Conservation (phyloP, 2,329 filamentous ascomycete species). For the Neophaeococcomyces mojaviensis region DNA sequence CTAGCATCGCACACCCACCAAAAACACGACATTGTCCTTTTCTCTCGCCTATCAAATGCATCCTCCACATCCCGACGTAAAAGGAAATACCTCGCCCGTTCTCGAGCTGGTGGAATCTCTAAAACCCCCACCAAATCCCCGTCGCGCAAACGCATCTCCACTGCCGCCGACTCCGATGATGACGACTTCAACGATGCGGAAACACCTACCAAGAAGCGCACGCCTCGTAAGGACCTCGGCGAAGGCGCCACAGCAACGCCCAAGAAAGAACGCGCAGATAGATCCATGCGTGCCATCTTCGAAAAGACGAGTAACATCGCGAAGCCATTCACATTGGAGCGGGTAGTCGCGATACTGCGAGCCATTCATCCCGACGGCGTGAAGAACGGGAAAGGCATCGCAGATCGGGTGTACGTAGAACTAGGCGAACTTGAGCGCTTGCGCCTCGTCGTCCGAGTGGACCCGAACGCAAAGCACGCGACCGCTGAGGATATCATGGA, state of each 20-base stretch:
- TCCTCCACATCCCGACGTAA: conserved; percentile 37
- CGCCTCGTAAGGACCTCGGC: background rate
- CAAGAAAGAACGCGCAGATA: conserved; percentile 5
- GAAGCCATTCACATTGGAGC: conserved; percentile 39
- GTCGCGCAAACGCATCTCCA: conserved; percentile 30
- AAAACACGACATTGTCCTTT: conserved; percentile 42
- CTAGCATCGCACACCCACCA: conserved; percentile 41
- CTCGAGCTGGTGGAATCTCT: background rate
- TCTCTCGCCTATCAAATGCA: conserved; percentile 41
- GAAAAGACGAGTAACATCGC: conserved; percentile 26
- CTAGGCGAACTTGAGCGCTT: conserved; percentile 40
- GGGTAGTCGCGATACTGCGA: conserved; percentile 41
- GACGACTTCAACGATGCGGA: background rate
- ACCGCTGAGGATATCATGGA: conserved; percentile 26
- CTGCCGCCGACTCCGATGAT: background rate
- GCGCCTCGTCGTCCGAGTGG: conserved; percentile 38
- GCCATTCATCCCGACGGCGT: conserved; percentile 39
- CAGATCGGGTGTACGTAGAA: conserved; percentile 39
- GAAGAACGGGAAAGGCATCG: conserved; percentile 25
- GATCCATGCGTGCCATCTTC: conserved; percentile 6
- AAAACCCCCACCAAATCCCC: conserved; percentile 33
- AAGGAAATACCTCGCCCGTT: conserved; percentile 29
- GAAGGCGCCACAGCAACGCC: background rate
- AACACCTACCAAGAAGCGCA: conserved; percentile 3
- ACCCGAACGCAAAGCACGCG: conserved; percentile 29